phyloP scores from a whole-genome alignment of 2,329 filamentous ascomycete genomes.

The Alternaria brassicae region DNA sequence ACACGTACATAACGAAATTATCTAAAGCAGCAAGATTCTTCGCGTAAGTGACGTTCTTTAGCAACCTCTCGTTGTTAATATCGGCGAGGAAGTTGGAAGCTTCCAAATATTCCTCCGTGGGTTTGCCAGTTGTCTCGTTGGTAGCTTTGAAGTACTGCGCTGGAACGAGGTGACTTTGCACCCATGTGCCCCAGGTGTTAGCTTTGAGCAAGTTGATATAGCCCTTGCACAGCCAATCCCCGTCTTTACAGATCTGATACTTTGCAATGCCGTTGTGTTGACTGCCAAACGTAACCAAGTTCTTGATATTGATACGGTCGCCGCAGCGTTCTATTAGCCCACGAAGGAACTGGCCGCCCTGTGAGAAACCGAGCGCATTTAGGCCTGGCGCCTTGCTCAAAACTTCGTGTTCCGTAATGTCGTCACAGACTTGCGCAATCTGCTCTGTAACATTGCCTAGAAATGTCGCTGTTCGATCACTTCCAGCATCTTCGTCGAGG shows the following conservation, averaged over 20 bases:
- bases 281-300: slow-evolving; percentile 84
- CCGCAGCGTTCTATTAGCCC: slow-evolving; percentile 91
- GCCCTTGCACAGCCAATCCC: slow-evolving; percentile 81
- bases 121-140: slow-evolving; percentile 62
- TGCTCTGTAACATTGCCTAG: slow-evolving; percentile 88
- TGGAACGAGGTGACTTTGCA: slow-evolving; percentile 82
- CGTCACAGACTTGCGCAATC: slow-evolving; percentile 76
- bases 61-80: slow-evolving; percentile 86
- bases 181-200: slow-evolving; percentile 80
- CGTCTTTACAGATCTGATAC: slow-evolving; percentile 74
- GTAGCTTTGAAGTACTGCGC: slow-evolving; percentile 91
- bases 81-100: slow-evolving; percentile 90
- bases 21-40: slow-evolving; percentile 72
- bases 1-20: slow-evolving; percentile 88
- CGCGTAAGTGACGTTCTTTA: slow-evolving; percentile 78
- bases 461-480: slow-evolving; percentile 85
- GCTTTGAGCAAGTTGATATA: slow-evolving; percentile 78
- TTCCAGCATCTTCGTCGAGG: slow-evolving; percentile 68
- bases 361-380: slow-evolving; percentile 92
- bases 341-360: slow-evolving; percentile 95
- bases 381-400: slow-evolving; percentile 81
- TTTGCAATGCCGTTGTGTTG: slow-evolving; percentile 91
- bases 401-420: slow-evolving; percentile 77
- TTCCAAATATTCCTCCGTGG: slow-evolving; percentile 72
- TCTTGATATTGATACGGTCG: slow-evolving; percentile 69